phyloP scores from a whole-genome alignment of 805 yeast genomes.

The Candida ponderosae region DNA sequence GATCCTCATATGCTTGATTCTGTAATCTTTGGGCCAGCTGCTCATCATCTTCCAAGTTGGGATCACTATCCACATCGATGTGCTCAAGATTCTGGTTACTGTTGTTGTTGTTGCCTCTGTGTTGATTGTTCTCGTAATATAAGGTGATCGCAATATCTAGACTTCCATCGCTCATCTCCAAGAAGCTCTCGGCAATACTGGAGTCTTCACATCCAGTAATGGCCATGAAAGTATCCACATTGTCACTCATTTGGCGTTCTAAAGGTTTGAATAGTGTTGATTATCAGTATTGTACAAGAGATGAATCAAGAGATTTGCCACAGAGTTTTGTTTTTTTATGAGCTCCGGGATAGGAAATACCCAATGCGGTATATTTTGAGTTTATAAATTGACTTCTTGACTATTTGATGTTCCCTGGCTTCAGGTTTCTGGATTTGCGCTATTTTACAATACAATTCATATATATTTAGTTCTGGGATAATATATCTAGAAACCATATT shows the following conservation, averaged over 20 bases:
- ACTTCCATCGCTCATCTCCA: conserved; percentile 72
- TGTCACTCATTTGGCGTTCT: conserved; percentile 28
- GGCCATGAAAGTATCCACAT: conserved; percentile 68
- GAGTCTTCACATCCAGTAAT: conserved; percentile 71
- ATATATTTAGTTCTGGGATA: too few species aligned
- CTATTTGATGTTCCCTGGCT: too few species aligned
- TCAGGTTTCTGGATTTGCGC: too few species aligned
- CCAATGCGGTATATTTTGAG: too few species aligned
- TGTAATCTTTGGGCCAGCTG: conserved; percentile 57
- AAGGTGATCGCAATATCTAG: conserved; percentile 80
- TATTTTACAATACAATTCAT: too few species aligned
- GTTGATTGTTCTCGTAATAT: conserved; percentile 49
- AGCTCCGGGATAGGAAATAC: too few species aligned
- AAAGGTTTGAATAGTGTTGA: too few species aligned
- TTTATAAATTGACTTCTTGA: too few species aligned
- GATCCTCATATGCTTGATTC: conserved; percentile 46
- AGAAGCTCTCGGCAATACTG: conserved; percentile 61
- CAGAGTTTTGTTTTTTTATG: too few species aligned
- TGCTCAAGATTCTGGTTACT: conserved; percentile 1
- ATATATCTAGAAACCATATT: too few species aligned
- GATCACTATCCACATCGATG: neutral
- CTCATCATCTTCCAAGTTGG: conserved; percentile 31
- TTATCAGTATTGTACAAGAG: too few species aligned
- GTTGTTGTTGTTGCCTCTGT: neutral
- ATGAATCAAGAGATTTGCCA: too few species aligned